Base-by-base conservation (phyloP, 768 basidiomycete genomes). In the Mycena haematopus region DNA sequence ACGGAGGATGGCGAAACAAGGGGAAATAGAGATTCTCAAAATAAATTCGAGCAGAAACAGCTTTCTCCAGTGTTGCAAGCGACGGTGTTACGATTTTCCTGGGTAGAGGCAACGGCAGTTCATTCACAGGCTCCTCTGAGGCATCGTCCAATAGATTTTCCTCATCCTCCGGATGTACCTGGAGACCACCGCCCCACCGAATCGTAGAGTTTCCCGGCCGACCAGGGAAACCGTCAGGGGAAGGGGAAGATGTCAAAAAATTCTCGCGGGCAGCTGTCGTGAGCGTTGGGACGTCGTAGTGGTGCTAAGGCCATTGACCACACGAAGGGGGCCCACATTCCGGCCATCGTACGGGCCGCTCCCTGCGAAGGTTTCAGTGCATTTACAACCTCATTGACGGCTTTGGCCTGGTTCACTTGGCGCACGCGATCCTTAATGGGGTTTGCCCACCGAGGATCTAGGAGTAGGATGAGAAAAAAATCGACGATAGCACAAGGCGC, bases 11-110 rank as follows among this genome's bases (percentile, higher is more conserved):
- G 67, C 93, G 90, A 71, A 95, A 85, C 57, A 95, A 82, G 31
- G 86, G 89, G 76, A 92, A 96, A 76, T 91, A 96, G 31, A 90
- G 82, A 72, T 92, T 94, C 82, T 93, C 93, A 76, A 99, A 97
- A 83, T 88, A 97, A 78, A 98, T 93, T 73, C 92, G 87, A 42
- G 92, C 88, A 35, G 95, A 90, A 61, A 95, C 93, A 53, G 95
- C 93, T 74, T 92, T 95, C 76, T 99, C 96, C 71, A 98, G 81
- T 31, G 96, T 97, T 45, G 89, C 83, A 59, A 99, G 82, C 56
- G 95, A 96, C 40, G 96, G 95, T 15, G 83, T 86, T 71, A 98
- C 90, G 56, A 82, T 78, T 74, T 82, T 83, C 68, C 77, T 80
- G 62, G 82, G 82, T 49, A 77, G 77, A 44, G 73, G 78, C 60